Conservation (phyloP, 306 rosid species). For the Styphnolobium japonicum region DNA sequence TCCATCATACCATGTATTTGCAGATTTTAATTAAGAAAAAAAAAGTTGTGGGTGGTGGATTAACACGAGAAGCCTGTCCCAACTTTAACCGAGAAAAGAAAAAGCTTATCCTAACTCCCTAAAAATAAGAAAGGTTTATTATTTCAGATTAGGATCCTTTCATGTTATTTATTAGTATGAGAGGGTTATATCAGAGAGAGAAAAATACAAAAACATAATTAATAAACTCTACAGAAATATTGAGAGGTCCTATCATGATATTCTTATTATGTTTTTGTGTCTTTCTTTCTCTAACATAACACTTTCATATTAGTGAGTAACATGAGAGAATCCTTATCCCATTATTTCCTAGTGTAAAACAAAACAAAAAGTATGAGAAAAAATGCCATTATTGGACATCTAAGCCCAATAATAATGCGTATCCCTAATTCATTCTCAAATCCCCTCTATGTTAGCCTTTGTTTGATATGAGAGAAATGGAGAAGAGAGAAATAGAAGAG, state of each 20-base stretch:
- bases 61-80: not conserved
- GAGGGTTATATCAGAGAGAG: no score
- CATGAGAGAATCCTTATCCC: no score
- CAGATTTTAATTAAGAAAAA: not conserved
- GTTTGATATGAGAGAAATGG: no score
- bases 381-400: not conserved
- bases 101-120: not conserved
- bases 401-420: not conserved
- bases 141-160: no score
- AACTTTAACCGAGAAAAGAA: not conserved
- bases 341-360: not conserved
- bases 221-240: no score
- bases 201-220: no score
- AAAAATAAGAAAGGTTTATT: not conserved
- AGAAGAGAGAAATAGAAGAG: no score
- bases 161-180: no score
- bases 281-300: no score
- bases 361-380: not conserved
- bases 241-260: no score
- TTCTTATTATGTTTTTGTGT: no score
- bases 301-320: no score
- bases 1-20: not conserved
- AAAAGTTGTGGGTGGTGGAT: not conserved
- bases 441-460: not conserved
- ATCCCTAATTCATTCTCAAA: not conserved